phyloP scores from a whole-genome alignment of 225 moss, liverwort and hornwort genomes.

The Anthoceros angustus region DNA sequence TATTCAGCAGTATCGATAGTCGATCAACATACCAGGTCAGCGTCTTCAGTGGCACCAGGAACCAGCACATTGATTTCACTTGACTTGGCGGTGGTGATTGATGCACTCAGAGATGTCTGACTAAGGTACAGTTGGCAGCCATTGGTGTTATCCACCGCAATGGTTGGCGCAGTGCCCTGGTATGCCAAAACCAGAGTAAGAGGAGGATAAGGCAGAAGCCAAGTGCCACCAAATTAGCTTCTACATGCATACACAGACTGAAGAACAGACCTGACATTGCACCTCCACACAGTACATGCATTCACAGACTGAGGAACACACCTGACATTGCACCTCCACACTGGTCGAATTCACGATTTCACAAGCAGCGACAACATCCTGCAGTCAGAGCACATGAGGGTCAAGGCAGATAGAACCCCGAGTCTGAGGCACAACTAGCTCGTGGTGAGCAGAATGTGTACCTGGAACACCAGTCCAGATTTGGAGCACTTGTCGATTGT shows the following conservation, averaged over 20 bases:
- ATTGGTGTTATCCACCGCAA: conserved; percentile 80
- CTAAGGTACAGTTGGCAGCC: conserved; percentile 86
- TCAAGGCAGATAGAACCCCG: not conserved
- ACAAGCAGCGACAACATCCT: conserved; percentile 97
- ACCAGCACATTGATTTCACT: conserved; percentile 91
- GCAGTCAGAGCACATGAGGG: conserved; percentile 4
- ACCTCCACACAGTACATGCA: conserved; percentile 95
- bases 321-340: conserved; percentile 93
- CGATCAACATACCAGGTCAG: conserved; percentile 47
- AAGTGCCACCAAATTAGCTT: not conserved
- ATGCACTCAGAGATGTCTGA: conserved; percentile 38
- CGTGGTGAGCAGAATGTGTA: conserved; percentile 15
- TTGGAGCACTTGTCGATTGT: conserved; percentile 80
- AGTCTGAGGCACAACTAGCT: not conserved
- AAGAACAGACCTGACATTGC: conserved; percentile 42
- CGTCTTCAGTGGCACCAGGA: conserved; percentile 50
- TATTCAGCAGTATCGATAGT: not conserved
- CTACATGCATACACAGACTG: not conserved
- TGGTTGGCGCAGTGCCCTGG: conserved; percentile 81
- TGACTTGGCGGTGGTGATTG: conserved; percentile 92
- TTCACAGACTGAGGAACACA: not conserved
- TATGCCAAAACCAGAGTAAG: not conserved
- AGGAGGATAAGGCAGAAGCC: not conserved
- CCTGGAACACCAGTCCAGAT: conserved; percentile 71
- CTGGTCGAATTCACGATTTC: conserved; percentile 90